These are phyloP conservation scores for Anthracocystis panici-leucophaei DNA, from an alignment of 1,284 basidiomycete species.

Conservation along the genomic window DNA sequence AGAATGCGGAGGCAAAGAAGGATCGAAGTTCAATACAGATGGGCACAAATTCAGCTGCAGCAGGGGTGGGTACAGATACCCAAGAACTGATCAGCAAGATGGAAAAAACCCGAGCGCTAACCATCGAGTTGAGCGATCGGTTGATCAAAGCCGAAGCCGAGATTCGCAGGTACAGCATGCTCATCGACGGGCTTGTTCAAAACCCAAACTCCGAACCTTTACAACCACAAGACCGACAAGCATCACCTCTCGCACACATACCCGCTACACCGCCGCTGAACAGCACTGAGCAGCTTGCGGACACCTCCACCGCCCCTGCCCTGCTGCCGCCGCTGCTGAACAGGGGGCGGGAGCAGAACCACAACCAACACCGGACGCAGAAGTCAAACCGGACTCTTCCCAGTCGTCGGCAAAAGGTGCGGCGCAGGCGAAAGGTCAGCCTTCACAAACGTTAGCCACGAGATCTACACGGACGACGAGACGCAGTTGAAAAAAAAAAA, in stretches of 20 bases:
- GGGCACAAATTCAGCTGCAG: not conserved
- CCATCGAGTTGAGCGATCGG: constrained; percentile 40
- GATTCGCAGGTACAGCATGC: constrained; percentile 22
- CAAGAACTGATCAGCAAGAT: constrained; percentile 23
- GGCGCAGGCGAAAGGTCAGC: not conserved
- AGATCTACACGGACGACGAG: constrained; percentile 5
- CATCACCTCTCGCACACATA: not conserved
- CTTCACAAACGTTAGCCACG: not conserved
- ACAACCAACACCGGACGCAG: not conserved
- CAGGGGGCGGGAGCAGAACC: not conserved
- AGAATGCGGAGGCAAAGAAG: not conserved
- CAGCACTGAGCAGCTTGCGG: constrained; percentile 5
- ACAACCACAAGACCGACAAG: not conserved
- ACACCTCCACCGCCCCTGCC: not conserved
- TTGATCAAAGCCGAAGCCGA: constrained; percentile 40
- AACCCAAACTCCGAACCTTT: not conserved
- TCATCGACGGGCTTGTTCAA: constrained; percentile 18
- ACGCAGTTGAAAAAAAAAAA: not conserved
- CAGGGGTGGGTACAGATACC: constrained; percentile 3
- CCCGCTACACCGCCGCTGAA: constrained; percentile 2
- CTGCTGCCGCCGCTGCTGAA: not conserved
- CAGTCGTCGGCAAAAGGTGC: not conserved
- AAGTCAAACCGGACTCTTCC: constrained; percentile 7
- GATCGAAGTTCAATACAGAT: constrained; percentile 1
- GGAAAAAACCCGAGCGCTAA: constrained; percentile 40